Evolutionary conservation across 495 filamentous ascomycete genomes (phyloP).

Genomic region (Mycothermus thermophilus): DNA sequence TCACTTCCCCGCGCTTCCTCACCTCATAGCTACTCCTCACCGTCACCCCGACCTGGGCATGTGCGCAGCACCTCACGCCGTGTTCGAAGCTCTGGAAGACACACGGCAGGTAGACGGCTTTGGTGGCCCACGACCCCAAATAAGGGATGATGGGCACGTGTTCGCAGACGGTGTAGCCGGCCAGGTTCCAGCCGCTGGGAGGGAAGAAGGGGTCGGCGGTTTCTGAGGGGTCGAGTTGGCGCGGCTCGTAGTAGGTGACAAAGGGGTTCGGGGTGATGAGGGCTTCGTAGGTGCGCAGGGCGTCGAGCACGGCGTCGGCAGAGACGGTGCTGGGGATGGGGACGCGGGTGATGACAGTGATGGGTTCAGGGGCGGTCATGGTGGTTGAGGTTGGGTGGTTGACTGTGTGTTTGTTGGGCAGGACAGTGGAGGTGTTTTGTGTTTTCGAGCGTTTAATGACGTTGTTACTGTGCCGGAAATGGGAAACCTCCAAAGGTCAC

Average conservation of each 20-base stretch:
- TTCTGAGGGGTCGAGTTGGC: constrained; percentile 11
- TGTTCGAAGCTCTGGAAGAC: constrained; percentile 21
- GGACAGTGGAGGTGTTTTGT: too few species aligned
- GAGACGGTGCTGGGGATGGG: constrained; percentile 20
- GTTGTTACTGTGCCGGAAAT: too few species aligned
- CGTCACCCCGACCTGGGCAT: constrained; percentile 18
- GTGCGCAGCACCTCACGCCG: constrained; percentile 20
- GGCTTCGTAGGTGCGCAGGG: constrained; percentile 21
- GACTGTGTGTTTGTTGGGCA: background rate
- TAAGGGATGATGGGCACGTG: constrained; percentile 26
- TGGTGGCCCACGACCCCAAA: constrained; percentile 16
- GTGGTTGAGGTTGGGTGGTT: background rate
- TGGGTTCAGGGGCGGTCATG: constrained; percentile 7
- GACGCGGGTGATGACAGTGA: constrained; percentile 20
- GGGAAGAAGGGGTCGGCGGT: constrained; percentile 25
- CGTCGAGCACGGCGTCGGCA: constrained; percentile 14
- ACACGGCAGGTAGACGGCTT: constrained; percentile 19
- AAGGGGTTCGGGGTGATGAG: constrained; percentile 26
- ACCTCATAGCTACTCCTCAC: constrained; percentile 25
- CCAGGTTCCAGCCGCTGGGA: constrained; percentile 14
- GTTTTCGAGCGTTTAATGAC: too few species aligned
- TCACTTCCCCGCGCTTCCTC: constrained; percentile 12
- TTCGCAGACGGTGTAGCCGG: constrained; percentile 22
- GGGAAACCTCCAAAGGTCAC: background rate
- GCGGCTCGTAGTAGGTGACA: constrained; percentile 15